Evolutionary conservation across 108 stramenopile species (phyloP).

Genomic region (Cyclotella kingstonii): DNA sequence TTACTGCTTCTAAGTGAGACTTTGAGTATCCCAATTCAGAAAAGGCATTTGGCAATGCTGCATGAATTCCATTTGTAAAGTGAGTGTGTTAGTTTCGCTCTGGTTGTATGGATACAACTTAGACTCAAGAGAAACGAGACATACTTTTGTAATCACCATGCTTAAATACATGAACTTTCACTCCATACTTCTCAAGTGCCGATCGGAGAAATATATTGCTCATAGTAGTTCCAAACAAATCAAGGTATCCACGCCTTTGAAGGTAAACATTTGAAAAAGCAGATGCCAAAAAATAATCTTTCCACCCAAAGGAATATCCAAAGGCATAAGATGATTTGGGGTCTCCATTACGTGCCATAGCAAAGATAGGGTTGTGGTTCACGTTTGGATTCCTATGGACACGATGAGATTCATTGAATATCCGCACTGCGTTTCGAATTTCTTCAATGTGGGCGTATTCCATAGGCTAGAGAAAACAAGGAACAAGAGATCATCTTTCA

Average conservation of each 20-base stretch:
- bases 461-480: slow-evolving; percentile 9
- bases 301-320: slow-evolving; percentile 57
- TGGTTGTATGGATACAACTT: too few relatives aligned
- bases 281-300: slow-evolving; percentile 67
- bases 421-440: slow-evolving; percentile 66
- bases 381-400: slow-evolving; percentile 56
- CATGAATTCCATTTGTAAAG: not conserved
- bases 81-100: too few relatives aligned
- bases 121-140: slow-evolving; percentile 9
- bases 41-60: slow-evolving; percentile 64
- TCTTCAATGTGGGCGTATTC: slow-evolving; percentile 77
- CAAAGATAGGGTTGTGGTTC: slow-evolving; percentile 48
- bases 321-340: slow-evolving; percentile 32
- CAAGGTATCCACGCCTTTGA: slow-evolving; percentile 61
- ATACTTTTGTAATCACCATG: slow-evolving; percentile 77
- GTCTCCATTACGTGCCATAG: slow-evolving; percentile 42
- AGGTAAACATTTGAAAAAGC: slow-evolving; percentile 63
- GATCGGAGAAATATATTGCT: slow-evolving; percentile 51
- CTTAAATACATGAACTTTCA: slow-evolving; percentile 73
- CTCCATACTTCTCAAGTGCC: slow-evolving; percentile 66
- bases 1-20: slow-evolving; percentile 53
- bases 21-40: slow-evolving; percentile 54
- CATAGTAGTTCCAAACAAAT: slow-evolving; percentile 55
- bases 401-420: slow-evolving; percentile 72
- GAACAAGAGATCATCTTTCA: not conserved